A percentile compares a stretch with the other conserved stretches of the same genome.
Conservation (phyloP, 2,329 filamentous ascomycete species). For the Penicillium aurantiogriseum region DNA sequence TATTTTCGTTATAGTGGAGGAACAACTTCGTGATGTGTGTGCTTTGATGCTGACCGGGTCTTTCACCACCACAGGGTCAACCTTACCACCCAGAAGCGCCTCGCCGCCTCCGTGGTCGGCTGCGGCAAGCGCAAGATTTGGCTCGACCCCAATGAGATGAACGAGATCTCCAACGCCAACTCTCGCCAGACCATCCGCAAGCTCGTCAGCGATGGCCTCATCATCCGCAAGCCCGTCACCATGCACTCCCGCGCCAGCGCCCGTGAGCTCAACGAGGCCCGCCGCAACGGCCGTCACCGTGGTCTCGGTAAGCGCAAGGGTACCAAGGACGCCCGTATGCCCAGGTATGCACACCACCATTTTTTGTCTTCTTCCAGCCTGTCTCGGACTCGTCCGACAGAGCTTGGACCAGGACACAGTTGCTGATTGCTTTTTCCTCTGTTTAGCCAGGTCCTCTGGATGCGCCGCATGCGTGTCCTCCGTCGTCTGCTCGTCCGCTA, state of each 20-base stretch:
- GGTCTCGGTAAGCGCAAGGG: slow-evolving; percentile 99
- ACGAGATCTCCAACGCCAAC: slow-evolving; percentile 99
- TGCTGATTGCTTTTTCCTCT: slow-evolving; percentile 24
- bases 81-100: slow-evolving; percentile 99
- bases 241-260: slow-evolving; percentile 99
- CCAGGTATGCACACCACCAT: slow-evolving; percentile 63
- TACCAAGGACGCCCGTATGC: slow-evolving; percentile 99
- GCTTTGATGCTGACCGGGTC: slow-evolving; percentile 34
- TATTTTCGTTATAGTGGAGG: slow-evolving; percentile 13
- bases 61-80: slow-evolving; percentile 75
- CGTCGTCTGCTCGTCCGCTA: slow-evolving; percentile 99
- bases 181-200: slow-evolving; percentile 99
- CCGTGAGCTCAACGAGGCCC: slow-evolving; percentile 89
- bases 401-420: neutral
- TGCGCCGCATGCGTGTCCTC: slow-evolving; percentile 99
- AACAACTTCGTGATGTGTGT: slow-evolving; percentile 17
- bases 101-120: slow-evolving; percentile 96
- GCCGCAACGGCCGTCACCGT: slow-evolving; percentile 94
- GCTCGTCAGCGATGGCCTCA: slow-evolving; percentile 98
- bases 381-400: neutral
- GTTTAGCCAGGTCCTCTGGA: slow-evolving; percentile 92
- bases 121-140: slow-evolving; percentile 99
- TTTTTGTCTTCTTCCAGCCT: neutral
- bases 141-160: slow-evolving; percentile 99
- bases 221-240: slow-evolving; percentile 99